phyloP scores from a whole-genome alignment of 1,284 basidiomycete species.

The Lignosus rhinocerotis region DNA sequence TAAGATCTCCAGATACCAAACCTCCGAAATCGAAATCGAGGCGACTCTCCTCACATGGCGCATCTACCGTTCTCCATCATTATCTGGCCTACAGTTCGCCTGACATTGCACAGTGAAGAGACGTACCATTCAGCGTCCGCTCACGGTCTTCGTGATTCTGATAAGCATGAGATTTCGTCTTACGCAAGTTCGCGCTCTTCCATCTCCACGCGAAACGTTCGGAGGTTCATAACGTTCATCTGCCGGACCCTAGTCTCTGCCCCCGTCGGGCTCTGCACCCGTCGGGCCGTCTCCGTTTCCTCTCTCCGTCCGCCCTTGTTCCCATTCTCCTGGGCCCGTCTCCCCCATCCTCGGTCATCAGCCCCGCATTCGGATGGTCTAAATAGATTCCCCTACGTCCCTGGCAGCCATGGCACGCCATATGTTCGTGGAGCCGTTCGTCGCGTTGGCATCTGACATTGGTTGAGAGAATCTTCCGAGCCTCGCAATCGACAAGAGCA shows the following conservation, averaged over 20 bases:
- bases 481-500: constrained; percentile 33
- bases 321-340: background rate
- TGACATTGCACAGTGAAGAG: background rate
- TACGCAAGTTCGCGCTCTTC: background rate
- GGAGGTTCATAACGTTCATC: background rate
- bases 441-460: background rate
- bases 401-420: background rate
- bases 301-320: background rate
- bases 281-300: background rate
- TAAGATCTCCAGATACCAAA: background rate
- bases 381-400: background rate
- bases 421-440: background rate
- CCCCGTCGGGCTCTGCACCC: background rate
- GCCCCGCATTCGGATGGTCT: background rate
- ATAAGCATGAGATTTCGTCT: background rate
- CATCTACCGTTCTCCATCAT: background rate
- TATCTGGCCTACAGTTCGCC: background rate
- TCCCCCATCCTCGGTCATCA: background rate
- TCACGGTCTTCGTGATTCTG: too few relatives aligned
- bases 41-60: too few relatives aligned
- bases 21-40: too few relatives aligned
- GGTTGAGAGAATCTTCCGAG: constrained; percentile 14
- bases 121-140: too few relatives aligned
- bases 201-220: background rate
- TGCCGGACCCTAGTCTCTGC: background rate